A percentile compares a stretch with the other conserved stretches of the same genome.
Evolutionary conservation across 257 asterid species (phyloP).

Genomic region (Capsicum baccatum): DNA sequence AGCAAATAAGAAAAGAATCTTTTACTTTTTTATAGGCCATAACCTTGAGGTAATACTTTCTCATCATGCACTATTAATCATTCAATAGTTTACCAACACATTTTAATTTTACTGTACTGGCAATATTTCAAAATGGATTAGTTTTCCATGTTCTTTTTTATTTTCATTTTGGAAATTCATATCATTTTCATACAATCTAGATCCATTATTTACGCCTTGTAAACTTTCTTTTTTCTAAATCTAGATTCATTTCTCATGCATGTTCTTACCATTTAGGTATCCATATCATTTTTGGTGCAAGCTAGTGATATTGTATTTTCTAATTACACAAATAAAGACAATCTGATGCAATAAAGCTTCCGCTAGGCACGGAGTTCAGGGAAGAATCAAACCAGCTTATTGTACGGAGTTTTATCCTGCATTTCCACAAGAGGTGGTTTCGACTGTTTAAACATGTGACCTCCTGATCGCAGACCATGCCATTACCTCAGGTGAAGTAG

Average conservation of each 20-base stretch:
- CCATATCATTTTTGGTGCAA: neutral
- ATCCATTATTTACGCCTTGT: neutral
- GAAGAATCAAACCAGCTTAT: too few relatives aligned
- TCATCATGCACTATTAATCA: neutral
- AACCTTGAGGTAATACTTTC: neutral
- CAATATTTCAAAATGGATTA: conserved; percentile 16
- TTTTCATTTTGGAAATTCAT: neutral
- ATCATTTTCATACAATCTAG: conserved; percentile 22
- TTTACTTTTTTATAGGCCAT: neutral
- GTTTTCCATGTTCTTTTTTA: neutral
- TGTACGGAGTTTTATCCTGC: too few relatives aligned
- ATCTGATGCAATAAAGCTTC: too few relatives aligned
- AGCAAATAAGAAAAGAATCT: conserved; percentile 22
- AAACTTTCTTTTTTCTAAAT: neutral
- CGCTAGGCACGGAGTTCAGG: too few relatives aligned
- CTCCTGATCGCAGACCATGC: too few relatives aligned
- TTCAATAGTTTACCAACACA: neutral
- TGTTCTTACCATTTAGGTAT: neutral
- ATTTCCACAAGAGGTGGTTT: too few relatives aligned
- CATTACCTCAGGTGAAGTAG: too few relatives aligned
- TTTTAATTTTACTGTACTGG: neutral
- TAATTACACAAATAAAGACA: neutral
- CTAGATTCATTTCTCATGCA: conserved; percentile 9
- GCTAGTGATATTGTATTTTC: neutral
- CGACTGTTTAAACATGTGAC: too few relatives aligned